A percentile compares a stretch with the other conserved stretches of the same genome.
Conservation (phyloP, 805 yeast genomes). For the Komagataella mondaviorum region DNA sequence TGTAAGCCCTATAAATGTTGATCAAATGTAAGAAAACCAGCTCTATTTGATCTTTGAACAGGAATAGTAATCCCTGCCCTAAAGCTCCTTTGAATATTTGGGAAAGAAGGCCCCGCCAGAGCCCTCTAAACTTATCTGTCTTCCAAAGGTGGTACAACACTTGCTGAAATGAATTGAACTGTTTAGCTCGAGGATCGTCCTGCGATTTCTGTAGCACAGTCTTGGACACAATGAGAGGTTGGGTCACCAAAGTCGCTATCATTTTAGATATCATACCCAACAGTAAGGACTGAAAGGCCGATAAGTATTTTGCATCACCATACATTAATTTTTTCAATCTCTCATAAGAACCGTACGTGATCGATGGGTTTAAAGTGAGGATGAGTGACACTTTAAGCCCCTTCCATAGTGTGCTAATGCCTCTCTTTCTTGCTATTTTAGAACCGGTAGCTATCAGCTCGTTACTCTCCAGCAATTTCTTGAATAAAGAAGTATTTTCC, state of each 20-base stretch:
- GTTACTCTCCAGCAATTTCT: background rate
- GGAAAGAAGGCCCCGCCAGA: slow-evolving; percentile 74
- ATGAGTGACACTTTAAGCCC: slow-evolving; percentile 74
- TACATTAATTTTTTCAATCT: slow-evolving; percentile 42
- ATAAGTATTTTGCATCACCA: slow-evolving; percentile 25
- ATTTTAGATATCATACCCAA: slow-evolving; percentile 75
- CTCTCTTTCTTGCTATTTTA: slow-evolving; percentile 48
- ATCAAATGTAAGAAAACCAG: slow-evolving; percentile 4
- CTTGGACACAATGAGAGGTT: slow-evolving; percentile 76
- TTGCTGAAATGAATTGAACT: slow-evolving; percentile 44
- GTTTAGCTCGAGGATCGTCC: slow-evolving; percentile 17
- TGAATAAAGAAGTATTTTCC: background rate
- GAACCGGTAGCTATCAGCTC: slow-evolving; percentile 25
- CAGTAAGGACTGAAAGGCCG: slow-evolving; percentile 51
- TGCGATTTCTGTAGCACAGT: slow-evolving; percentile 54
- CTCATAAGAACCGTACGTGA: slow-evolving; percentile 74
- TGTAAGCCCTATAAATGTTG: slow-evolving; percentile 1
- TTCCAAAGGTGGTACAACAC: slow-evolving; percentile 47
- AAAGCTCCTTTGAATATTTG: slow-evolving; percentile 71
- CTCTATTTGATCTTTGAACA: slow-evolving; percentile 58
- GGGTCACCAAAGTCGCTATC: slow-evolving; percentile 68
- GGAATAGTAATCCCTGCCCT: slow-evolving; percentile 74
- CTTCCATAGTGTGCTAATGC: slow-evolving; percentile 64
- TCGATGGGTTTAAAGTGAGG: slow-evolving; percentile 71
- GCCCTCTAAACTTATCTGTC: slow-evolving; percentile 48